Conservation (phyloP, 305 asterid genomes). For the Fraxinus platypoda region DNA sequence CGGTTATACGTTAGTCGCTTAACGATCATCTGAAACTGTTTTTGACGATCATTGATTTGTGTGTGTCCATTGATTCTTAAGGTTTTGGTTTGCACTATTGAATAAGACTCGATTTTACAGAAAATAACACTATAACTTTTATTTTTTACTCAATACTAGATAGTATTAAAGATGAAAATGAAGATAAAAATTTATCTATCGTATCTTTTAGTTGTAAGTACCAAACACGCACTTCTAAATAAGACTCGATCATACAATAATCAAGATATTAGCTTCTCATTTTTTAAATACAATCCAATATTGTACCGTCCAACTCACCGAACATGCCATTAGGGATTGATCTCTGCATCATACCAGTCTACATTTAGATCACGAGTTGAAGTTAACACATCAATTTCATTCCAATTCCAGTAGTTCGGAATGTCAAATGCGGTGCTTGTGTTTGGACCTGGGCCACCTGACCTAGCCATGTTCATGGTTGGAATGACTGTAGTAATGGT, state of each 20-base stretch:
- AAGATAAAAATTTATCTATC: too few relatives aligned
- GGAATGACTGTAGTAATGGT: slow-evolving; percentile 45
- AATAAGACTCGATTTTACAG: too few relatives aligned
- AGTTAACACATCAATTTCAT: slow-evolving; percentile 51
- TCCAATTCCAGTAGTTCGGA: slow-evolving; percentile 64
- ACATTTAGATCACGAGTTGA: slow-evolving; percentile 58
- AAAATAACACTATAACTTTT: too few relatives aligned
- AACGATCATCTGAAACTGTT: too few relatives aligned
- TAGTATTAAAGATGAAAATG: too few relatives aligned
- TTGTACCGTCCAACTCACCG: not conserved
- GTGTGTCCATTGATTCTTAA: too few relatives aligned
- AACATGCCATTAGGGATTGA: slow-evolving; percentile 36
- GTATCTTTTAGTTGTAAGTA: not conserved
- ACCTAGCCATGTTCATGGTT: slow-evolving; percentile 42
- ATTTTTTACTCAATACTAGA: too few relatives aligned
- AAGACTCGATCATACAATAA: not conserved
- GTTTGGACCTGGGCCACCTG: slow-evolving; percentile 47
- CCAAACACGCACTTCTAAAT: not conserved
- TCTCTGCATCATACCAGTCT: slow-evolving; percentile 58
- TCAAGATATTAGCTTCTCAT: not conserved
- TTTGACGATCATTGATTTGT: too few relatives aligned
- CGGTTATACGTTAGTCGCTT: too few relatives aligned
- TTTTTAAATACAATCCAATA: not conserved
- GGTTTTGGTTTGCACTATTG: too few relatives aligned
- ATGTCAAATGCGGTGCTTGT: slow-evolving; percentile 28